phyloP scores from a whole-genome alignment of 2,329 filamentous ascomycete species.

The Monosporascus sp. region DNA sequence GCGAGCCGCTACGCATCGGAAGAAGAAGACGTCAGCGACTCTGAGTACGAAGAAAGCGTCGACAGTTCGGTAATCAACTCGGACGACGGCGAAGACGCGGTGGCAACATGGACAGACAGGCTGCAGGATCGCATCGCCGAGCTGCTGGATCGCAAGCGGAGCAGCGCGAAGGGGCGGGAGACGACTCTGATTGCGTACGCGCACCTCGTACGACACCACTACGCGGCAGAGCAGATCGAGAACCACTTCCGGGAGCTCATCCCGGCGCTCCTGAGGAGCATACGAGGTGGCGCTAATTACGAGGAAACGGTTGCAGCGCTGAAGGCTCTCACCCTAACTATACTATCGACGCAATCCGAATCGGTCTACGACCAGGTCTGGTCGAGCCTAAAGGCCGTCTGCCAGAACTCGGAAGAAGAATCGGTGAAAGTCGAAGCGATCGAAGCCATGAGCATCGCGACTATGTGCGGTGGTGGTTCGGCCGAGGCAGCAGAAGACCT shows the following conservation, averaged over 20 bases:
- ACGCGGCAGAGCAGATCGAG: conserved; percentile 57
- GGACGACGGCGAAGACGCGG: conserved; percentile 59
- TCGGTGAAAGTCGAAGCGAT: conserved; percentile 65
- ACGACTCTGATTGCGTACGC: conserved; percentile 56
- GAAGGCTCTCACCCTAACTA: conserved; percentile 65
- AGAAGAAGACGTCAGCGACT: conserved; percentile 53
- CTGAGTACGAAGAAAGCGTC: conserved; percentile 45
- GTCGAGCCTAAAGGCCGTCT: conserved; percentile 52
- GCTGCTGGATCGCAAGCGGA: conserved; percentile 70
- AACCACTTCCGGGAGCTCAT: conserved; percentile 55
- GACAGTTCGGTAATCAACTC: conserved; percentile 47
- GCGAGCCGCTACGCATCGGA: conserved; percentile 60
- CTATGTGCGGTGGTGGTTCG: conserved; percentile 70
- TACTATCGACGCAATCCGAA: conserved; percentile 61
- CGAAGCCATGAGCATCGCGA: conserved; percentile 65
- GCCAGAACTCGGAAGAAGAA: conserved; percentile 61
- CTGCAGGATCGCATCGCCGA: conserved; percentile 63
- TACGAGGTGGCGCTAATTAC: conserved; percentile 62
- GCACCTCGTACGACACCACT: conserved; percentile 63
- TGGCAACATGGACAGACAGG: conserved; percentile 54
- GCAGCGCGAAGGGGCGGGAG: conserved; percentile 66
- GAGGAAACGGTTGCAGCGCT: conserved; percentile 66
- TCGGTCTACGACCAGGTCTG: conserved; percentile 59
- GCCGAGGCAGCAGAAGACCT: conserved; percentile 63
- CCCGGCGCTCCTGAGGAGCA: conserved; percentile 60